Conservation (phyloP, 129 eudicot genomes). For the Centaurea solstitialis region DNA sequence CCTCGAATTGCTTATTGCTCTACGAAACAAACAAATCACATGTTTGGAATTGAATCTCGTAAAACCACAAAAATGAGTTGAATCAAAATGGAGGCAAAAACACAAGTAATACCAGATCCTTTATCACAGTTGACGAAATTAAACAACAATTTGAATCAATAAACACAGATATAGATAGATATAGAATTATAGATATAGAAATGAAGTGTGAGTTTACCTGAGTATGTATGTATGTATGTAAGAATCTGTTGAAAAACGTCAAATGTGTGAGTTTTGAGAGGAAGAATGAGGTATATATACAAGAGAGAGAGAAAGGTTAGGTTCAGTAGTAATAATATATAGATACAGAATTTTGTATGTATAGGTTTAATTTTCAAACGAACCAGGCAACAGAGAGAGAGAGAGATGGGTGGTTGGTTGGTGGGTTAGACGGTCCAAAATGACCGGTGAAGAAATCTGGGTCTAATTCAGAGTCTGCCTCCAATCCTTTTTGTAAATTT, state of each 20-base stretch:
- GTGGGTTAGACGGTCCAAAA: constrained; percentile 20
- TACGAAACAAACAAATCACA: constrained; percentile 10
- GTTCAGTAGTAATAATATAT: neutral
- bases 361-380: constrained; percentile 19
- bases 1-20: constrained; percentile 1
- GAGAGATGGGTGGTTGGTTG: constrained; percentile 1
- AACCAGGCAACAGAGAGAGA: neutral
- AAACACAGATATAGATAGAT: neutral
- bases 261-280: constrained; percentile 13
- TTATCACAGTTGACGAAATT: neutral
- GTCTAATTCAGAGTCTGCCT: neutral
- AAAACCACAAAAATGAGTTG: neutral
- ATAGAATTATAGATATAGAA: too few relatives aligned
- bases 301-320: neutral
- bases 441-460: constrained; percentile 16
- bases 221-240: constrained; percentile 31
- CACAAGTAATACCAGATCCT: neutral
- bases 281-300: constrained; percentile 24
- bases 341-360: constrained; percentile 13
- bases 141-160: neutral
- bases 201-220: constrained; percentile 12
- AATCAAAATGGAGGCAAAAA: neutral
- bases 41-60: neutral
- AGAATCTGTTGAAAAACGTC: constrained; percentile 40
- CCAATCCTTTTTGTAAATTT: neutral